These are phyloP conservation scores for Rhamnella rubrinervis DNA, from an alignment of 331 rosid species.

Conservation along the genomic window DNA sequence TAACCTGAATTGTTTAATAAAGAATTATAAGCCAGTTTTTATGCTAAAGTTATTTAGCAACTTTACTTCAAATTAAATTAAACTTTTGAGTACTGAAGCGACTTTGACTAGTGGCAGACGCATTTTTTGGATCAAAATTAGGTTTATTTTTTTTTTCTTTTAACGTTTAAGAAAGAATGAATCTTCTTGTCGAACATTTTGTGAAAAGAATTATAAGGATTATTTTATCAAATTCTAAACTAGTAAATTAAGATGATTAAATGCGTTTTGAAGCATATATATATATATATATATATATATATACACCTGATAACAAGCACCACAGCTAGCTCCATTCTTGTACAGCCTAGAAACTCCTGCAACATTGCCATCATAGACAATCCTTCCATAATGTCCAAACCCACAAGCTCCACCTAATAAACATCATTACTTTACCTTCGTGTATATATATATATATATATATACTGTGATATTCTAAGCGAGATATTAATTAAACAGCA, in stretches of 20 bases:
- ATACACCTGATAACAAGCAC: constrained; percentile 77
- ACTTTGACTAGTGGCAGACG: not conserved
- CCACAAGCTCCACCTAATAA: constrained; percentile 89
- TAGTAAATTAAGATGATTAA: too few species aligned
- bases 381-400: constrained; percentile 69
- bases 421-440: not conserved
- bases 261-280: too few species aligned
- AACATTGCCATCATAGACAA: constrained; percentile 70
- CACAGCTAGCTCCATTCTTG: constrained; percentile 81
- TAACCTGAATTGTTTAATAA: constrained; percentile 48
- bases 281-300: too few species aligned
- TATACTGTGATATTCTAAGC: too few species aligned
- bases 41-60: too few species aligned
- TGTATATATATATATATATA: not conserved
- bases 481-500: too few species aligned
- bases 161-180: too few species aligned
- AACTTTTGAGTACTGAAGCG: not conserved
- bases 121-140: not conserved
- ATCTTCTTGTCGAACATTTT: too few species aligned
- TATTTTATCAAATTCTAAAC: too few species aligned
- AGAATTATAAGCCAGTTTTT: too few species aligned
- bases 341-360: constrained; percentile 71
- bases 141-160: too few species aligned
- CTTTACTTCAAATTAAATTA: not conserved
- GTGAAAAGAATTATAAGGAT: too few species aligned